These are phyloP conservation scores for Globisporangium radiosum DNA, from an alignment of 352 stramenopile genomes.

Conservation along the genomic window DNA sequence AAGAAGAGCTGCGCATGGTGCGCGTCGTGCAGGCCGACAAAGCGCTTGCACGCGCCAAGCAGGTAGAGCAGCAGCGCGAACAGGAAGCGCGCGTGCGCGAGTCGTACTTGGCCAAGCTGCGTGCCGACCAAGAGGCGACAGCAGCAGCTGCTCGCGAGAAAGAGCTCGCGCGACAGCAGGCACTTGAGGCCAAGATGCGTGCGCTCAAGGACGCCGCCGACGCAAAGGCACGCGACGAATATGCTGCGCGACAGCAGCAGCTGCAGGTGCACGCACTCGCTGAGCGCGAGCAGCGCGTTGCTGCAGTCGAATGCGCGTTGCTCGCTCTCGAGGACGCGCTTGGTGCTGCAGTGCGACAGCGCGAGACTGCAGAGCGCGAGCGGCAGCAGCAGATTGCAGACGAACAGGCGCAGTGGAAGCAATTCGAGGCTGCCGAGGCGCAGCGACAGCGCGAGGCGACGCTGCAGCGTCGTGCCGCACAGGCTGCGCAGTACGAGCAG, in stretches of 20 bases:
- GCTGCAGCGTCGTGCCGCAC: conserved; percentile 31
- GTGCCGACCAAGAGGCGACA: conserved; percentile 32
- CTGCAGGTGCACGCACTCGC: conserved; percentile 30
- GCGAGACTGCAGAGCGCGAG: conserved; percentile 30
- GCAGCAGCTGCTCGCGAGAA: conserved; percentile 35
- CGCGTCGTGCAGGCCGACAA: conserved; percentile 38
- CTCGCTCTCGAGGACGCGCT: conserved; percentile 57
- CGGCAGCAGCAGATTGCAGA: conserved; percentile 41
- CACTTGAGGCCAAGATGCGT: conserved; percentile 50
- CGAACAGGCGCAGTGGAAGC: conserved; percentile 54
- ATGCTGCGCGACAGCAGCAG: conserved; percentile 27
- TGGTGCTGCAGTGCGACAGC: conserved; percentile 22
- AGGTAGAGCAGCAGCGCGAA: conserved; percentile 24
- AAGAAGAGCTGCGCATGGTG: conserved; percentile 46
- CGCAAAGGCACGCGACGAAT: conserved; percentile 41
- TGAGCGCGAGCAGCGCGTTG: conserved; percentile 24
- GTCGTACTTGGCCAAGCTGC: conserved; percentile 46
- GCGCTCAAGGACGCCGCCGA: conserved; percentile 59
- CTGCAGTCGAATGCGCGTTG: conserved; percentile 26
- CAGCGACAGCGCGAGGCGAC: conserved; percentile 47
- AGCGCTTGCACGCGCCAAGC: conserved; percentile 13
- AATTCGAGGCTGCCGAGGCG: conserved; percentile 45
- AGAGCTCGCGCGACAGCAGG: conserved; percentile 27
- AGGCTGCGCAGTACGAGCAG: conserved; percentile 57
- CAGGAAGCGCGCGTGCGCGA: conserved; percentile 41